Evolutionary conservation across 192 early-diverging fungal genomes (phyloP), one percentile per base, ranked within the genome.

Genomic region (Rhizoclosmatium globosum): DNA sequence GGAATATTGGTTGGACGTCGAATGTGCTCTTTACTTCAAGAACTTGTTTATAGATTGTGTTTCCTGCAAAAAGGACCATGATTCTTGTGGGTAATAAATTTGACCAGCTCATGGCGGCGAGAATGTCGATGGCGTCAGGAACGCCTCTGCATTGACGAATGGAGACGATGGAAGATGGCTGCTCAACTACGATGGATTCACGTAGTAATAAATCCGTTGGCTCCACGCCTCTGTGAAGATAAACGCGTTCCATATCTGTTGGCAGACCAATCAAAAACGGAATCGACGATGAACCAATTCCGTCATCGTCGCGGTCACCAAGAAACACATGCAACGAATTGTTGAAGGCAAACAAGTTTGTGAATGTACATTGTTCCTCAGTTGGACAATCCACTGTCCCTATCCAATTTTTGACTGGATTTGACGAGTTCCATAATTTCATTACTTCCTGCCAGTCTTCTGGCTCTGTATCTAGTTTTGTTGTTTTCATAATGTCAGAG

Each of bases 291-390:
- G 71, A 72, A 58, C 50, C 53, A 2, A 58, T 42, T 9, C 15
- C 71, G 50, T 72, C 11, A 47, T 21, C 21, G 56, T 15, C 19
- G 61, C 39, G 23, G 17, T 74, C 58, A 13, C 59, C 43, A n/a
- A 62, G 42, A 44, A 74, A 74, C 4, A 48, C 59, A 19, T 74
- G 72, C 7, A 74, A 64, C 4, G 72, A 64, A 11, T 59, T 42
- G 47, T 74, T 74, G 42, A 74, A 11, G 21, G n/a, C 19, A 47
- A 74, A 74, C 56, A 74, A 43, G 39, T 74, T 74, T 41, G 17
- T 19, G n/a, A 64, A 31, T 13, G 15, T 39, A 23, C 72, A 74
- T 42, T 9, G 0, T 19, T 62, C 60, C 23, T 6, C 7, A 62
- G 50, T 13, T 17, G 9, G 17, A 17, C 50, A 53, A 13, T 53